These are phyloP conservation scores for Lasiodiplodia sp. DNA, from an alignment of 2,329 filamentous ascomycete species.

Conservation along the genomic window DNA sequence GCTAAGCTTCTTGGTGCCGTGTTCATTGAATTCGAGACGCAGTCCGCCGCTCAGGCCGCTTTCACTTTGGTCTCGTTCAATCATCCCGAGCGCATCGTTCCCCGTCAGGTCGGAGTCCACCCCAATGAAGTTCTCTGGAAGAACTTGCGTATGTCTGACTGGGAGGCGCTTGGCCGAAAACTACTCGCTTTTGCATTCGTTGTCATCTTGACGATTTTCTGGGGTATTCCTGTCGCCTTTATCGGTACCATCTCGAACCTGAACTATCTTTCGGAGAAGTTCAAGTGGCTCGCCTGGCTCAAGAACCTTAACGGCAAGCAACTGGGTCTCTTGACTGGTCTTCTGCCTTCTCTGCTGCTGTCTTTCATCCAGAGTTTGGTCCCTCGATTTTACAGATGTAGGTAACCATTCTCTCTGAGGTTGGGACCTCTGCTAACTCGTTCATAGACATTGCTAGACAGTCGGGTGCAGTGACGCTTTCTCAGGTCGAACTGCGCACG, in stretches of 20 bases:
- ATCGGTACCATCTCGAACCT: conserved; percentile 55
- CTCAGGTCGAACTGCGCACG: conserved; percentile 53
- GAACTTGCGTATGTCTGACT: conserved; percentile 50
- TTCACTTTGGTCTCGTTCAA: conserved; percentile 83
- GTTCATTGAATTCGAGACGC: conserved; percentile 86
- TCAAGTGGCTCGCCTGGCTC: conserved; percentile 52
- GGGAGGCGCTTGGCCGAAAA: conserved; percentile 43
- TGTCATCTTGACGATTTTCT: conserved; percentile 54
- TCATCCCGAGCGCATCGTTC: conserved; percentile 53
- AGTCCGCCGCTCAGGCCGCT: conserved; percentile 83
- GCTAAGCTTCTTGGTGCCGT: conserved; percentile 75
- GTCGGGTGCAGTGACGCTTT: conserved; percentile 49
- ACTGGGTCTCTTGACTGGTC: conserved; percentile 55
- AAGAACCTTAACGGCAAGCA: conserved; percentile 50
- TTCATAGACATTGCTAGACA: conserved; percentile 46
- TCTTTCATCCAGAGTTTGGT: conserved; percentile 54
- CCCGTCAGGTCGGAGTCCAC: conserved; percentile 52
- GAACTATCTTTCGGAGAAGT: conserved; percentile 49
- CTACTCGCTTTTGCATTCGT: conserved; percentile 49
- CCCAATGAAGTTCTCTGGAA: conserved; percentile 58
- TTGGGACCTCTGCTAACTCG: conserved; percentile 31
- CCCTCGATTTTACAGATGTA: conserved; percentile 51
- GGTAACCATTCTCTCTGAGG: conserved; percentile 24
- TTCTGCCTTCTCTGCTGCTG: conserved; percentile 53
- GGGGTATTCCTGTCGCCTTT: conserved; percentile 54